Conservation (phyloP, 148 eudicot species). For the Agrostemma githago region DNA sequence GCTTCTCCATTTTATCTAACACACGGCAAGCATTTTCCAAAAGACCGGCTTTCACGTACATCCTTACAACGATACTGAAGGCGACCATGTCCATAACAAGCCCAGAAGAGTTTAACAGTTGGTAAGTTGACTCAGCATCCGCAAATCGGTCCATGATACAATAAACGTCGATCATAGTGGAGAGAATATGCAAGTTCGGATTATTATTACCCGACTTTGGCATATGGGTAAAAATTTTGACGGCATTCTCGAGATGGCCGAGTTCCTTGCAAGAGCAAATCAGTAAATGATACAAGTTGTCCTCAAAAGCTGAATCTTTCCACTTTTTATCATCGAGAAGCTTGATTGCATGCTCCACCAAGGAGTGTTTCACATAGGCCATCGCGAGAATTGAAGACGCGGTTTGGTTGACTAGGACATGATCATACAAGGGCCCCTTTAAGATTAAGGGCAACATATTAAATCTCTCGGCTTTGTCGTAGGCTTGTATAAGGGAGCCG, state of each 20-base stretch:
- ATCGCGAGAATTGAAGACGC: slow-evolving; percentile 82
- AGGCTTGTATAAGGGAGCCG: slow-evolving; percentile 65
- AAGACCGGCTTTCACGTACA: slow-evolving; percentile 74
- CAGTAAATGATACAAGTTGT: slow-evolving; percentile 74
- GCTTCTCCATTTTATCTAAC: slow-evolving; percentile 58
- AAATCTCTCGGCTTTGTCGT: slow-evolving; percentile 63
- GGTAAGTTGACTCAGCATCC: slow-evolving; percentile 66
- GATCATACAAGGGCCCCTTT: slow-evolving; percentile 59
- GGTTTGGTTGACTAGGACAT: slow-evolving; percentile 55
- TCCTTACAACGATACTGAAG: slow-evolving; percentile 64
- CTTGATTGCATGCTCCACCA: slow-evolving; percentile 56
- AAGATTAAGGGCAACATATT: slow-evolving; percentile 50
- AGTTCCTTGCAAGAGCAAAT: slow-evolving; percentile 88
- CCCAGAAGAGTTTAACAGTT: slow-evolving; percentile 43
- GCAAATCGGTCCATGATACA: slow-evolving; percentile 52
- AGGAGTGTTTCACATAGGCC: slow-evolving; percentile 77
- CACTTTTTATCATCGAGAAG: slow-evolving; percentile 58
- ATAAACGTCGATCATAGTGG: slow-evolving; percentile 88
- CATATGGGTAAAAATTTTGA: slow-evolving; percentile 56
- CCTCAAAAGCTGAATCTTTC: slow-evolving; percentile 75
- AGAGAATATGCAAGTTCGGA: slow-evolving; percentile 69
- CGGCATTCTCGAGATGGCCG: slow-evolving; percentile 62
- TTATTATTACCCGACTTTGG: slow-evolving; percentile 43
- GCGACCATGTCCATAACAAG: slow-evolving; percentile 70
- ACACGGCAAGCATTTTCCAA: slow-evolving; percentile 58